Base-by-base conservation (phyloP, 371 early-diverging fungal genomes). In the Coemansia sp. region DNA sequence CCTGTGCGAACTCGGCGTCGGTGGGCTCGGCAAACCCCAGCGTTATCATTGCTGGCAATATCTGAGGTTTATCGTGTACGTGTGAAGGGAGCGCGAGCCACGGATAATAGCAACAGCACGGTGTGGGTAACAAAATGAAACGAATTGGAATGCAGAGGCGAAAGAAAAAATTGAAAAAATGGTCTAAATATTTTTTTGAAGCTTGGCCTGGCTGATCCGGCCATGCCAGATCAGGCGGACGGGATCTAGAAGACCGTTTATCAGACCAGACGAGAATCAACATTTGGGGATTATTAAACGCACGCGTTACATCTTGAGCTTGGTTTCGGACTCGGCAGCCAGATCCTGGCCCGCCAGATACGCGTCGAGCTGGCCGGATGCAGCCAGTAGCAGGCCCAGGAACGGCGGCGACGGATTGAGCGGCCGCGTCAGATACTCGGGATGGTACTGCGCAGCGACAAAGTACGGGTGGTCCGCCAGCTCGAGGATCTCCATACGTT, bases 371-470 rank as follows among this genome's bases (percentile, higher is more conserved):
- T 80, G 81, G 35, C 66, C 68, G 5, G 80, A 81, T 20, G 96
- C 87, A 59, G 98, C 96, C 59, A 91, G 76, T 50, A 99, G 84
- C 40, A 99, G 89, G 34, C 95, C 98, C 31, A 89, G 78, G 87
- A 99, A 98, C 11, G 94, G 86, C 41, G 99, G 95, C 30, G 90
- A 88, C 3, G 99, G 99, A 66, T 80, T 86, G 54, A 95, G 80
- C 10, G 99, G 99, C 55, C 96, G 90, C 47, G 97, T 97, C 57
- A 93, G 83, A 82, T 98, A 97, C 82, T 99, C 99, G 35, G 99
- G 99, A 68, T 99, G 99, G 81, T 90, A 99, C 85, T 99, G 99
- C 43, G 90, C 91, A 49, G 91, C 99, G 52, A 99, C 90, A 81
- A 90, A 99, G 84, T 89, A 99, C 7, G 96, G 95, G 80, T 99